Conservation (phyloP, 495 filamentous ascomycete species). For the Lasiosphaeria ovina region DNA sequence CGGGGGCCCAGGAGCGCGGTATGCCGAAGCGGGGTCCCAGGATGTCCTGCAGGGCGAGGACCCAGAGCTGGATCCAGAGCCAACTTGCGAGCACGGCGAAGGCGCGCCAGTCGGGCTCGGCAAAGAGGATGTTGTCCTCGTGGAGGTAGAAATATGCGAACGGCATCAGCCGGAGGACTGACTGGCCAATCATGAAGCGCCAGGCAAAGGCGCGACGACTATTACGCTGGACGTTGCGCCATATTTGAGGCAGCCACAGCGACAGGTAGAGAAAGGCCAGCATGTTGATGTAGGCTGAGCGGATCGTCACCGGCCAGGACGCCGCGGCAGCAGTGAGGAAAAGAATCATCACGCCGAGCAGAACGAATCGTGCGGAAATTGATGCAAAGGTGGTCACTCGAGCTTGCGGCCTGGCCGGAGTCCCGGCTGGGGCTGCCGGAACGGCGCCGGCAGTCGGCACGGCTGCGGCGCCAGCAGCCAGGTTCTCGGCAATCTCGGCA, state of each 20-base stretch:
- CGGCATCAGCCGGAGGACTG: constrained; percentile 69
- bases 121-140: constrained; percentile 72
- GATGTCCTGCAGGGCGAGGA: constrained; percentile 74
- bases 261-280: constrained; percentile 75
- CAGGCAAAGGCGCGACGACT: constrained; percentile 83
- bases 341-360: constrained; percentile 65
- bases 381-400: constrained; percentile 56
- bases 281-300: constrained; percentile 66
- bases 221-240: constrained; percentile 85
- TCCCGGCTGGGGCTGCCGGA: constrained; percentile 23
- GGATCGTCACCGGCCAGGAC: constrained; percentile 68
- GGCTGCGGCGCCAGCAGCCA: constrained; percentile 32
- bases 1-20: constrained; percentile 66
- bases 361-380: constrained; percentile 77
- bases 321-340: constrained; percentile 74
- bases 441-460: constrained; percentile 16
- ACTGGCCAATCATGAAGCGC: constrained; percentile 86
- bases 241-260: constrained; percentile 89
- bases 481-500: constrained; percentile 51
- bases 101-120: constrained; percentile 63
- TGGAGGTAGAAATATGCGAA: constrained; percentile 78
- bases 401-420: constrained; percentile 27
- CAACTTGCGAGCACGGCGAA: constrained; percentile 67
- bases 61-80: constrained; percentile 89
- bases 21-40: constrained; percentile 76